Conservation (phyloP, 345 rosid genomes). For the Populus tremula region DNA sequence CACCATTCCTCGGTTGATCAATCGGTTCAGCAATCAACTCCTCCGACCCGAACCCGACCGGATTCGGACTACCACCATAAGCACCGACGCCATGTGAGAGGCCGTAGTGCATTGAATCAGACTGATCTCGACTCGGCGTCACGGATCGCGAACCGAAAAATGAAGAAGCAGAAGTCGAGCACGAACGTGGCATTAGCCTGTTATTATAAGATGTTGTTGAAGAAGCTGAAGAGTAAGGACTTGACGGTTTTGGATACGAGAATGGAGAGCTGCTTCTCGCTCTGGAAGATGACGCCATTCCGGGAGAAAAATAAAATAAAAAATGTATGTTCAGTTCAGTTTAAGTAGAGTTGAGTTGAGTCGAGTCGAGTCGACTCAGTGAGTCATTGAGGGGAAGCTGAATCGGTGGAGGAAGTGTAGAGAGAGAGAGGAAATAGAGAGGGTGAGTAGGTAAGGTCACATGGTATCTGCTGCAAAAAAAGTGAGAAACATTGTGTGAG, state of each 20-base stretch:
- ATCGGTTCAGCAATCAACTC: slow-evolving; percentile 46
- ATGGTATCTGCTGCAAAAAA: slow-evolving; percentile 56
- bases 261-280: slow-evolving; percentile 89
- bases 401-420: slow-evolving; percentile 28
- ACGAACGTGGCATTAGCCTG: slow-evolving; percentile 68
- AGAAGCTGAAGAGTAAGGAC: slow-evolving; percentile 76
- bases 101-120: slow-evolving; percentile 51
- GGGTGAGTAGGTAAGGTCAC: slow-evolving; percentile 84
- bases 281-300: slow-evolving; percentile 80
- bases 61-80: slow-evolving; percentile 40
- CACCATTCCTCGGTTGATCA: slow-evolving; percentile 61
- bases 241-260: slow-evolving; percentile 67
- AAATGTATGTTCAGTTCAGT: too few species aligned
- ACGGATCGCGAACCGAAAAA: slow-evolving; percentile 65
- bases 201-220: slow-evolving; percentile 57
- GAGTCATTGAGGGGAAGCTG: slow-evolving; percentile 24
- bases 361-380: slow-evolving; percentile 33
- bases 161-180: slow-evolving; percentile 71
- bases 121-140: slow-evolving; percentile 64
- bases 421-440: slow-evolving; percentile 13
- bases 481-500: slow-evolving; percentile 38
- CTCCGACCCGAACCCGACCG: slow-evolving; percentile 58
- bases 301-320: not conserved
- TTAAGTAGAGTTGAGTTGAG: not conserved
- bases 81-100: slow-evolving; percentile 25